Percentiles rank a stretch among this genome's conserved stretches.
Conservation (phyloP, 2,329 filamentous ascomycete genomes). For the Pseudogymnoascus sp. region DNA sequence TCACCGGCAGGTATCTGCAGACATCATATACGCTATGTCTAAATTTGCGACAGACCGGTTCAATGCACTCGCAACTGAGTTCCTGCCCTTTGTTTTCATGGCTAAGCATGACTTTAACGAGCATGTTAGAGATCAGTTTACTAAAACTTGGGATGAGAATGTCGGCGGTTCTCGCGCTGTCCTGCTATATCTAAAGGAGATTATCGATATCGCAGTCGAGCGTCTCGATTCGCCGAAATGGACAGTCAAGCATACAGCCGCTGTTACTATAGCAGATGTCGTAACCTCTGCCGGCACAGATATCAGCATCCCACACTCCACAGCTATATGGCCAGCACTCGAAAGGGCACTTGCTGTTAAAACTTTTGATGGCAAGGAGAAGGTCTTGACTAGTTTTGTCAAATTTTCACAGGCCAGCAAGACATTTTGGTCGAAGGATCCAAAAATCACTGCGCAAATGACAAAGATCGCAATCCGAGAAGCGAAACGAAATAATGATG, state of each 20-base stretch:
- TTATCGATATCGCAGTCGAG: constrained; percentile 59
- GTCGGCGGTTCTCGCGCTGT: constrained; percentile 80
- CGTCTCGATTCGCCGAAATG: constrained; percentile 77
- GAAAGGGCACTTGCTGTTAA: constrained; percentile 80
- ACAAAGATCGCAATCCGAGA: constrained; percentile 79
- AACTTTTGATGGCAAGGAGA: constrained; percentile 89
- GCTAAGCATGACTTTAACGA: constrained; percentile 80
- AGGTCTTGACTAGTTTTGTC: constrained; percentile 71
- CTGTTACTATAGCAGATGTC: constrained; percentile 70
- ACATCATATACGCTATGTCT: constrained; percentile 75
- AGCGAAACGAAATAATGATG: constrained; percentile 84
- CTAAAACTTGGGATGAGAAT: constrained; percentile 83
- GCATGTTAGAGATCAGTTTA: constrained; percentile 71
- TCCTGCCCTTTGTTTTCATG: constrained; percentile 83
- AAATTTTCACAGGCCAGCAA: constrained; percentile 64
- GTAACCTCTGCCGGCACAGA: constrained; percentile 59
- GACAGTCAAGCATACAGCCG: constrained; percentile 83
- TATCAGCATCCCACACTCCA: constrained; percentile 54
- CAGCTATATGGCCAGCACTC: constrained; percentile 71
- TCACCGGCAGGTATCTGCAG: constrained; percentile 68
- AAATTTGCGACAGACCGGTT: constrained; percentile 89
- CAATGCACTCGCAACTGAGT: constrained; percentile 62
- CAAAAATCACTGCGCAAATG: constrained; percentile 53
- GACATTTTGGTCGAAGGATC: constrained; percentile 49
- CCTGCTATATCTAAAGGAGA: constrained; percentile 77